Evolutionary conservation across 2,329 filamentous ascomycete genomes (phyloP), one percentile per base, ranked within the genome.

Genomic region (Colletotrichum sp.): DNA sequence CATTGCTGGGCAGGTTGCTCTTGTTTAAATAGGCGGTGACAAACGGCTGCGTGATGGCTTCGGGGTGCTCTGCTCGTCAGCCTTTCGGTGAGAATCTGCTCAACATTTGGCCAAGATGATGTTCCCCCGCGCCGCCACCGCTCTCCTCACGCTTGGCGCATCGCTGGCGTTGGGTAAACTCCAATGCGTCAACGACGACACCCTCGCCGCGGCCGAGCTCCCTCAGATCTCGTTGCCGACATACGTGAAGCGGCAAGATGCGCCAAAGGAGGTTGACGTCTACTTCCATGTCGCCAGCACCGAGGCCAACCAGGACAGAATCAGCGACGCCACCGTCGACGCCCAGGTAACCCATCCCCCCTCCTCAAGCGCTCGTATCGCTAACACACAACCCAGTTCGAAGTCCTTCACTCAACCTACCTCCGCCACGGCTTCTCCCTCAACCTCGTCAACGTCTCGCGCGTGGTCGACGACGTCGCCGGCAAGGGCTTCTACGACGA

Each of bases 201-300:
- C 24, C 8, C 16, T 67, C 1, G 43, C 58, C 24, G 57, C 64
- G 5, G 13, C 30, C 3, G 64, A 72, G 63, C 30, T 52, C 4
- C 73, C 73, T n/a, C 24, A 13, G 15, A 26, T 30, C 16, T 13
- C 55, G 5, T 18, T 75, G 5, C 69, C 72, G 3, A 18, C 43
- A 1, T 65, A 73, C 6, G 69, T 67, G 2, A 75, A 73, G 70
- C 69, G 73, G 2, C 61, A 73, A 26, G 73, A 75, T 43, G n/a
- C 28, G n/a, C 24, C 57, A 2, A 75, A 67, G 30, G 82, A 79
- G 30, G 80, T 78, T 1, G 80, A 78, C 9, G 87, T 85, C 4
- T 88, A 87, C 67, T 88, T 88, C 82, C 85, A 91, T 4, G 87
- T 88, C 83, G 92, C 87, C 63, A 93, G 84, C 55, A 84, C 64